phyloP scores from a whole-genome alignment of 148 eudicot genomes.

The Fagopyrum tataricum region DNA sequence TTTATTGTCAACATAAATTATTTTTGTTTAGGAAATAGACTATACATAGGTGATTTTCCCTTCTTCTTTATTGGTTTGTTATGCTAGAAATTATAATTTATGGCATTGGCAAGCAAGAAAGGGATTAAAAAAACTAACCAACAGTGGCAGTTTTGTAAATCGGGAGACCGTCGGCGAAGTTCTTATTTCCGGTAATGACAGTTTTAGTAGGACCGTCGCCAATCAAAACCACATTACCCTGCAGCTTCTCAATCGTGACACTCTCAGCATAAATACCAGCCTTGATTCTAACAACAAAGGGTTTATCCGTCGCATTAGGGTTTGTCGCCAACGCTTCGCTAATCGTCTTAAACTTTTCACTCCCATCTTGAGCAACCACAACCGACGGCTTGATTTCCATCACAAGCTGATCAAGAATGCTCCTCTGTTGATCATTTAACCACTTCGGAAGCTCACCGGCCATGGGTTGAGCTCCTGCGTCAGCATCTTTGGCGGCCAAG shows the following conservation, averaged over 20 bases:
- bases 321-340: not conserved
- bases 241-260: slow-evolving; percentile 26
- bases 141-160: slow-evolving; percentile 35
- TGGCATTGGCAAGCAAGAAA: slow-evolving; percentile 7
- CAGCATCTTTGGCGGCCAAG: not conserved
- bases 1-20: too few species aligned
- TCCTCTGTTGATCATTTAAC: slow-evolving; percentile 4
- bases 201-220: slow-evolving; percentile 57
- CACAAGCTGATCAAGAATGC: not conserved
- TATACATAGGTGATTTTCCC: too few species aligned
- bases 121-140: slow-evolving; percentile 15
- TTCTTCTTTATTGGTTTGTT: too few species aligned
- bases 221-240: slow-evolving; percentile 36
- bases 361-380: slow-evolving; percentile 10
- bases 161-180: slow-evolving; percentile 11
- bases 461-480: too few species aligned
- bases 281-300: slow-evolving; percentile 40
- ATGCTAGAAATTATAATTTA: too few species aligned
- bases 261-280: slow-evolving; percentile 46
- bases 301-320: not conserved
- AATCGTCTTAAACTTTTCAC: not conserved
- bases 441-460: slow-evolving; percentile 15
- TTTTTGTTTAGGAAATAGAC: too few species aligned
- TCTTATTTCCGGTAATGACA: slow-evolving; percentile 35
- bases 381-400: not conserved